These are phyloP conservation scores for Mucor lusitanicus DNA, from an alignment of 371 early-diverging fungal species.

Conservation along the genomic window DNA sequence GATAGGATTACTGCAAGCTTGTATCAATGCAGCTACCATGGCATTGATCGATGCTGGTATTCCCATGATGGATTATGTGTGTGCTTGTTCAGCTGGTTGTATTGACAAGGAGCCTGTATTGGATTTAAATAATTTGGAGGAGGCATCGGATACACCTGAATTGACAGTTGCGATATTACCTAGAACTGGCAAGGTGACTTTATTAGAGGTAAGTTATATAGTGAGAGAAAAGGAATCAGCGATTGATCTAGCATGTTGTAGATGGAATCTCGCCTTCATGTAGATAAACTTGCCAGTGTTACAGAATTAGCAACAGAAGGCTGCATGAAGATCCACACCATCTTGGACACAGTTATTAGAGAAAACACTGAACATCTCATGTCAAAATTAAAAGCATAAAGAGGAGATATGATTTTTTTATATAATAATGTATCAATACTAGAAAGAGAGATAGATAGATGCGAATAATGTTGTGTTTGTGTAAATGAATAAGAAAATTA, in stretches of 20 bases:
- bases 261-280: constrained; percentile 89
- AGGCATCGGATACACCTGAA: constrained; percentile 84
- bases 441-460: not conserved
- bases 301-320: constrained; percentile 81
- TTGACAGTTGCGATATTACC: constrained; percentile 90
- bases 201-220: constrained; percentile 54
- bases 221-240: not conserved
- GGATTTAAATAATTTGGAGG: constrained; percentile 91
- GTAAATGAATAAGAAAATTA: constrained; percentile 5
- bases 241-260: constrained; percentile 29
- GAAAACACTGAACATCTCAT: constrained; percentile 53
- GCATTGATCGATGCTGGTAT: constrained; percentile 97
- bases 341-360: constrained; percentile 79
- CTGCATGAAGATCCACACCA: constrained; percentile 75
- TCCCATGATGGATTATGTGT: constrained; percentile 94
- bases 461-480: not conserved
- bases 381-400: constrained; percentile 43
- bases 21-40: constrained; percentile 93
- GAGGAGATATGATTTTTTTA: not conserved
- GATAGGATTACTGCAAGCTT: constrained; percentile 66
- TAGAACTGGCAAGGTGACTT: constrained; percentile 78
- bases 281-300: constrained; percentile 81
- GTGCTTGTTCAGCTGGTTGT: constrained; percentile 93
- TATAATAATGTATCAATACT: not conserved
- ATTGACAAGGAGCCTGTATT: constrained; percentile 78